Evolutionary conservation across 176 grass and related monocot genomes (phyloP).

Genomic region (Musa itinerans): DNA sequence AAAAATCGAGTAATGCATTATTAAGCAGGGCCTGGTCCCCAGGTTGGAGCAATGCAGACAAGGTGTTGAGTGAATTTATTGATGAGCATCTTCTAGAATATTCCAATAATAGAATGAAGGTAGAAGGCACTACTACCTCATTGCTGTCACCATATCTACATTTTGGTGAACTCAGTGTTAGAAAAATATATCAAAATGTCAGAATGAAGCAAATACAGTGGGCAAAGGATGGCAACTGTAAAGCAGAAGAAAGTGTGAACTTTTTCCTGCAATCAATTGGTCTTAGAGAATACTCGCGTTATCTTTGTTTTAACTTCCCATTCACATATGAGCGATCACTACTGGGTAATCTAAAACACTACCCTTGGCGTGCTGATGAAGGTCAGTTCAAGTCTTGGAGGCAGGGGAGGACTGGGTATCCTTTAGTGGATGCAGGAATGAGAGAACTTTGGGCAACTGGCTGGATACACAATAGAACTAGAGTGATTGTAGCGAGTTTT

Average conservation of each 20-base stretch:
- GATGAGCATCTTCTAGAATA: conserved; percentile 52
- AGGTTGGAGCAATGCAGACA: conserved; percentile 69
- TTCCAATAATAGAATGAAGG: conserved; percentile 59
- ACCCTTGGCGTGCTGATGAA: conserved; percentile 63
- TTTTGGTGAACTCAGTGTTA: conserved; percentile 84
- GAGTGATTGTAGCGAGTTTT: conserved; percentile 80
- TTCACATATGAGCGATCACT: conserved; percentile 66
- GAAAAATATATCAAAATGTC: conserved; percentile 55
- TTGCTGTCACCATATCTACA: conserved; percentile 76
- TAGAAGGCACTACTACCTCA: conserved; percentile 57
- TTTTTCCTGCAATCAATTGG: conserved; percentile 68
- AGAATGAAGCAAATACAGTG: conserved; percentile 51
- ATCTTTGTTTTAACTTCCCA: conserved; percentile 83
- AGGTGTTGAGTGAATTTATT: conserved; percentile 53
- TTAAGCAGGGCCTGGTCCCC: conserved; percentile 74
- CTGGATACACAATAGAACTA: conserved; percentile 79
- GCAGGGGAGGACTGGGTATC: conserved; percentile 86
- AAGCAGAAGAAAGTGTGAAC: conserved; percentile 47
- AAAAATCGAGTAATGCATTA: conserved; percentile 82
- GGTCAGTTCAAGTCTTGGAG: conserved; percentile 71
- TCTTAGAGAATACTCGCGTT: conserved; percentile 85
- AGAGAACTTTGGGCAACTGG: conserved; percentile 96
- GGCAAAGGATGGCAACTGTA: conserved; percentile 47
- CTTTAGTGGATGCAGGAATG: conserved; percentile 94
- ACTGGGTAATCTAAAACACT: conserved; percentile 61